These are phyloP conservation scores for Jatropha multifida DNA, from an alignment of 441 rosid genomes.

Conservation along the genomic window DNA sequence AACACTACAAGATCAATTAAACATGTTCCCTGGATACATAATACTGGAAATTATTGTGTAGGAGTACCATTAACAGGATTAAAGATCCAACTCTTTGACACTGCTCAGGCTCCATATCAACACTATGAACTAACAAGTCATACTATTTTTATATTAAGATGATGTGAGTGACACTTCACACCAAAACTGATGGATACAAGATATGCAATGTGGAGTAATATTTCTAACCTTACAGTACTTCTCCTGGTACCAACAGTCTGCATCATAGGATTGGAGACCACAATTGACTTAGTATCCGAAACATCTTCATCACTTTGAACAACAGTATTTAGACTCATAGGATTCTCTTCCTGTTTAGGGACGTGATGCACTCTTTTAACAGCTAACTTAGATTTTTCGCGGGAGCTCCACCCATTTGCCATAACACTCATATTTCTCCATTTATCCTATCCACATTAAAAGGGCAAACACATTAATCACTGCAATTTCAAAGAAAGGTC, in stretches of 20 bases:
- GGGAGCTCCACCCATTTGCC: constrained; percentile 90
- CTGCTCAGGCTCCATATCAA: background rate
- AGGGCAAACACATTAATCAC: constrained; percentile 13
- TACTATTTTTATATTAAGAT: background rate
- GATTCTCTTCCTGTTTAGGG: constrained; percentile 57
- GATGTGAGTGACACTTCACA: background rate
- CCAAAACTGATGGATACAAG: background rate
- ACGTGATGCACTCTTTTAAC: constrained; percentile 54
- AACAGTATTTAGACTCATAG: constrained; percentile 30
- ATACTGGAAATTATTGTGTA: background rate
- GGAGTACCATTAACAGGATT: background rate
- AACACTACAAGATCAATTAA: background rate
- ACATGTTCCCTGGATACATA: background rate
- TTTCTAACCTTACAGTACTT: constrained; percentile 67
- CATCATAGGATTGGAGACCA: constrained; percentile 38
- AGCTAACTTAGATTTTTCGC: constrained; percentile 73
- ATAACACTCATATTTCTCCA: constrained; percentile 99
- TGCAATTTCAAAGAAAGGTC: background rate
- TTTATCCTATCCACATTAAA: constrained; percentile 58
- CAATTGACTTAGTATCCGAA: constrained; percentile 51
- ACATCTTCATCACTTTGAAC: constrained; percentile 70
- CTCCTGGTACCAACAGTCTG: constrained; percentile 56
- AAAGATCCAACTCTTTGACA: background rate
- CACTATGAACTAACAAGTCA: background rate
- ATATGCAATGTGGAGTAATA: constrained; percentile 1